Percentiles rank a stretch among this genome's conserved stretches.
phyloP scores from a whole-genome alignment of 495 filamentous ascomycete genomes.

The Talaromyces thailandensis region DNA sequence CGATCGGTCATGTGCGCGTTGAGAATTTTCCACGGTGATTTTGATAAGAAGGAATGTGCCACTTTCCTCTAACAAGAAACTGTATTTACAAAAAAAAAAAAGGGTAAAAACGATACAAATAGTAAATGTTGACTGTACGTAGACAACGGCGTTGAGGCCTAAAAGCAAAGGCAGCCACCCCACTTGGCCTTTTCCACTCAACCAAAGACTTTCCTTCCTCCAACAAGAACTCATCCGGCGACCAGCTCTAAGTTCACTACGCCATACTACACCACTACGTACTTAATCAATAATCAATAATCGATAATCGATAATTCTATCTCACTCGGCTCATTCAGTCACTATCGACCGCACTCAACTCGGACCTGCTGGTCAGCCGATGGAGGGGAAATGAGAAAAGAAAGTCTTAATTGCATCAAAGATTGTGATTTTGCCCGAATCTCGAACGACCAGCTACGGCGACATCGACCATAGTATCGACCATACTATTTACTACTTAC shows the following conservation, averaged over 20 bases:
- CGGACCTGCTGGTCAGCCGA: conserved; percentile 6
- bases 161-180: background rate
- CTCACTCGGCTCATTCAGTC: background rate
- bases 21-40: background rate
- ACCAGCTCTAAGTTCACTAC: background rate
- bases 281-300: background rate
- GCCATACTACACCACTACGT: background rate
- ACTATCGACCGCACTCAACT: conserved; percentile 1
- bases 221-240: background rate
- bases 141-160: background rate
- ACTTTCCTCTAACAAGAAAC: background rate
- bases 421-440: background rate
- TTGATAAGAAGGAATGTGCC: background rate
- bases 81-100: background rate
- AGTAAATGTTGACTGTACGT: background rate
- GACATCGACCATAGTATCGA: background rate
- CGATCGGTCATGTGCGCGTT: background rate
- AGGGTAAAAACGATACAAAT: background rate
- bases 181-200: background rate
- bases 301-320: background rate
- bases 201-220: background rate
- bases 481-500: background rate
- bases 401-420: background rate
- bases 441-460: background rate
- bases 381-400: background rate